Conservation (phyloP, 2,329 filamentous ascomycete genomes). For the Aspergillus ruber region DNA sequence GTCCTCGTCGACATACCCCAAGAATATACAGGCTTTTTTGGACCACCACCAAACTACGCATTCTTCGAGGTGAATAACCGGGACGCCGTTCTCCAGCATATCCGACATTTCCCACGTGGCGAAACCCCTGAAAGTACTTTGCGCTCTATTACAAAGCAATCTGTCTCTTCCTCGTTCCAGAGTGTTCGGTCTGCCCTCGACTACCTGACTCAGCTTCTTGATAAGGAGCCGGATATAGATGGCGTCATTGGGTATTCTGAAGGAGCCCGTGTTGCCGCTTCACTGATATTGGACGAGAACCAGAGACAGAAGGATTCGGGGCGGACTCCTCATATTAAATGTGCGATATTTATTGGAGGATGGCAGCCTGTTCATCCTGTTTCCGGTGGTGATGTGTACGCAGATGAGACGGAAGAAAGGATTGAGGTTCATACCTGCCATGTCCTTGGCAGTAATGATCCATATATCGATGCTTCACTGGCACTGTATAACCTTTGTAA, state of each 20-base stretch:
- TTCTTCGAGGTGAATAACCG: neutral
- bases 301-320: conserved; percentile 8
- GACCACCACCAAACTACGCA: neutral
- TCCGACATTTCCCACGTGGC: neutral
- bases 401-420: neutral
- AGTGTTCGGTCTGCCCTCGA: neutral
- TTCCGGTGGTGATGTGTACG: neutral
- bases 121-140: neutral
- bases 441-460: neutral
- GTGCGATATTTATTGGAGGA: conserved; percentile 16
- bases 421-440: neutral
- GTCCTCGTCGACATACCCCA: neutral
- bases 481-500: neutral
- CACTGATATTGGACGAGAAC: conserved; percentile 17
- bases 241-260: conserved; percentile 22
- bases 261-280: conserved; percentile 18
- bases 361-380: conserved; percentile 11
- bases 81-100: neutral
- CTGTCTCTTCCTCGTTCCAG: neutral
- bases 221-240: conserved; percentile 15
- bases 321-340: conserved; percentile 14
- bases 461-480: neutral
- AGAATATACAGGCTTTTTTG: neutral
- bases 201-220: conserved; percentile 7
- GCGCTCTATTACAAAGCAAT: neutral